phyloP scores from a whole-genome alignment of 2,329 filamentous ascomycete species.

The Aspergillus sp. region DNA sequence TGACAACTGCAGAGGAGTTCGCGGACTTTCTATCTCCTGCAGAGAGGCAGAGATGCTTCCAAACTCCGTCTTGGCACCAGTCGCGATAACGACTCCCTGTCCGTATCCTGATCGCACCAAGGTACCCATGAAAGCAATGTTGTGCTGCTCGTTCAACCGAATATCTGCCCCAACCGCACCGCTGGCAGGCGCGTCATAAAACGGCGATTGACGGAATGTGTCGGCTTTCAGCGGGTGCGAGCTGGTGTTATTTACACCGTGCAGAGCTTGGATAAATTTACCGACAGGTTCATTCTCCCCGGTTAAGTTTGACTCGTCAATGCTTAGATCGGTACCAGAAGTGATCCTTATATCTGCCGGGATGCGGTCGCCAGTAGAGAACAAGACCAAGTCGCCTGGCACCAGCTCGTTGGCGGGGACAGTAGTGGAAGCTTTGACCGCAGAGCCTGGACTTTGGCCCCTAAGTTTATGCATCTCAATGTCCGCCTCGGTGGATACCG shows the following conservation, averaged over 20 bases:
- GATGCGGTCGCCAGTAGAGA: constrained; percentile 91
- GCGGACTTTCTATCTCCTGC: constrained; percentile 87
- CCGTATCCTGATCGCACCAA: constrained; percentile 90
- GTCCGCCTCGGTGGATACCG: constrained; percentile 25
- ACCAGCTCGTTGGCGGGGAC: constrained; percentile 83
- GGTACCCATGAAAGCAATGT: constrained; percentile 98
- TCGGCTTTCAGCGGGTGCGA: constrained; percentile 25
- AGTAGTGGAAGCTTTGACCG: constrained; percentile 68
- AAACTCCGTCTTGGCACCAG: constrained; percentile 87
- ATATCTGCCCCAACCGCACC: constrained; percentile 56
- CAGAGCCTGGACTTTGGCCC: constrained; percentile 44
- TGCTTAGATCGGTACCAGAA: constrained; percentile 76
- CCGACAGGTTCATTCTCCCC: constrained; percentile 91
- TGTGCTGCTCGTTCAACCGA: constrained; percentile 64
- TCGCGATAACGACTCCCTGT: constrained; percentile 94
- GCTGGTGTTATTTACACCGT: constrained; percentile 17
- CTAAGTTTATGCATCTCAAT: constrained; percentile 43
- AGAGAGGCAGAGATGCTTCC: constrained; percentile 91
- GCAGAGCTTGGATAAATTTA: constrained; percentile 59
- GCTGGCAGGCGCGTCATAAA: constrained; percentile 49
- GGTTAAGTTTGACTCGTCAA: constrained; percentile 93
- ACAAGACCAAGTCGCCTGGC: constrained; percentile 83
- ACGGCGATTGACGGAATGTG: constrained; percentile 43
- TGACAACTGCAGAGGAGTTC: constrained; percentile 84
- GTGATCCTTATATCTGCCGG: constrained; percentile 94